Evolutionary conservation across 1,139 yeast species (phyloP).

Genomic region (Komagataea norvegica): DNA sequence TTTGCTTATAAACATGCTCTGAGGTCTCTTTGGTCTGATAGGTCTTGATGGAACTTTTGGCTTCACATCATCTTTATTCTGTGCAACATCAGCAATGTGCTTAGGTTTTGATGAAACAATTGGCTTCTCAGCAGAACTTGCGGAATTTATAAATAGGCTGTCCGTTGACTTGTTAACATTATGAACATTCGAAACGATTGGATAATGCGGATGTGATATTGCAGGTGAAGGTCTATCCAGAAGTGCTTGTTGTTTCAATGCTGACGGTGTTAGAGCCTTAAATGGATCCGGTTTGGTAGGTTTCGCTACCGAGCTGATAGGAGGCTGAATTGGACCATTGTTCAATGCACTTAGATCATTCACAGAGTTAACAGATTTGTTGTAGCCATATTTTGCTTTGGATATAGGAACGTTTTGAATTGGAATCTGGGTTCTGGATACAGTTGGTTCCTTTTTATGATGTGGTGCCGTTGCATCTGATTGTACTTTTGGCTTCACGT

Average conservation of each 20-base stretch:
- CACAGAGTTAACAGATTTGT: constrained; percentile 4
- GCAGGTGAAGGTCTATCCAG: constrained; percentile 14
- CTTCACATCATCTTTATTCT: constrained; percentile 16
- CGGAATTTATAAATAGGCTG: constrained; percentile 1
- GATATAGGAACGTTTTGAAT: constrained; percentile 7
- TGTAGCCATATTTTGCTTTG: constrained; percentile 9
- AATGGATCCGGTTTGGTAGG: constrained; percentile 16
- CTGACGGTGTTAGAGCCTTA: constrained; percentile 5
- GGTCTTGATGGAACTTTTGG: constrained; percentile 4
- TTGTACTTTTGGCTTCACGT: neutral
- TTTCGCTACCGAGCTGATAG: neutral
- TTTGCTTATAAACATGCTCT: constrained; percentile 20
- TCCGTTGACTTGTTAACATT: constrained; percentile 22
- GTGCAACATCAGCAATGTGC: constrained; percentile 26
- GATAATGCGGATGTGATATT: constrained; percentile 20
- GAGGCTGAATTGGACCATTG: constrained; percentile 2
- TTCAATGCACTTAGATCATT: constrained; percentile 12
- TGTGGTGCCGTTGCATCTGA: neutral
- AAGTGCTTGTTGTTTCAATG: constrained; percentile 3
- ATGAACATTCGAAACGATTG: constrained; percentile 9
- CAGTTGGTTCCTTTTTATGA: neutral
- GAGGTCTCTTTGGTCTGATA: constrained; percentile 16
- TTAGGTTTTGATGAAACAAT: constrained; percentile 16
- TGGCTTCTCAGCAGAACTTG: constrained; percentile 7
- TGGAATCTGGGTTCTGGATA: constrained; percentile 5